Base-by-base conservation (phyloP, 1,284 basidiomycete genomes). In the Xanthoconium separans region DNA sequence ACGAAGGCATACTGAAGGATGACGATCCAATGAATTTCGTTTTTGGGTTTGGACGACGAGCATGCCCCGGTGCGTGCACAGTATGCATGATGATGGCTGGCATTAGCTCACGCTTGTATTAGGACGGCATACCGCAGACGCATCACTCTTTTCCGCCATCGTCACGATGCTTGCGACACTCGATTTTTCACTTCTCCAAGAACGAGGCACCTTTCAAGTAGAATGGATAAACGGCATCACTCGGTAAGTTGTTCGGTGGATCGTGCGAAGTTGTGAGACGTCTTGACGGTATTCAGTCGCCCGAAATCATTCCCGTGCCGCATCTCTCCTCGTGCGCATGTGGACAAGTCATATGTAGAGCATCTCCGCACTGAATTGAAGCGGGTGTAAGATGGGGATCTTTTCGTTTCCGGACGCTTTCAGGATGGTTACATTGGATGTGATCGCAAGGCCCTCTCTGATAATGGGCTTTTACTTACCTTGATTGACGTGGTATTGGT, bases 31-130 rank as follows among this genome's bases (percentile, higher is more conserved):
- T 36, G 13, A 50, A 55, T 11, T 66, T 57, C 11, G 6, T 34
- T 11, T 68, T 66, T 33, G 56, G 63, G 2, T 62, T 68, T 27
- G 65, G 65, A 10, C 51, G 64, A 2, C n/a, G 64, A 31, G 46
- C 55, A 31, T 62, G 57, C n/a, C 34, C 45, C 3, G 58, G 60
- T 64, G 11, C 16, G 11, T 41, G 33, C 13, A 33, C 13, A 13
- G 12, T 33, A 5, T 16, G 16, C 7, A 34, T 34, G 33, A 16
- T 16, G 33, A 16, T 8, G 33, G 16, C 6, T 34, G 13, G 37
- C n/a, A 39, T 18, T 13, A 11, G 18, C 6, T 41, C 40, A 22
- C 7, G 2, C 9, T 22, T 7, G 12, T 20, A 2, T 15, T 2
- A 50, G 45, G 31, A 20, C 45, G 31, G 6, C 6, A 34, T 31